Evolutionary conservation across 1,139 yeast genomes (phyloP).

Genomic region (Blastobotrys indianensis): DNA sequence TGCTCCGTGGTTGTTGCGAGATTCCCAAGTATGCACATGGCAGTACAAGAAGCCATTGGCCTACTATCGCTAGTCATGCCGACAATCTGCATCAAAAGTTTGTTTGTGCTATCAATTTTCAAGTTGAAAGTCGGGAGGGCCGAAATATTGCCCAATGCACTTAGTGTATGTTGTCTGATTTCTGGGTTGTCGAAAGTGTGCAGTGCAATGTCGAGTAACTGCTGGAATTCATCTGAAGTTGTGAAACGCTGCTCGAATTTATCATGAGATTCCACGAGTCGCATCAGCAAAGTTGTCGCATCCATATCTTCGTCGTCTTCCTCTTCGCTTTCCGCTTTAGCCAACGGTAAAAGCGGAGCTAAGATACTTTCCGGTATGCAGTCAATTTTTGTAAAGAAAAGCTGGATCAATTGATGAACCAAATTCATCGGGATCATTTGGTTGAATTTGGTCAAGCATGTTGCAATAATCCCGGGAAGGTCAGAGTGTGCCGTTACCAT

Average conservation of each 20-base stretch:
- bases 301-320: conserved; percentile 8
- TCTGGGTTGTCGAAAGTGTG: conserved; percentile 20
- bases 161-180: conserved; percentile 10
- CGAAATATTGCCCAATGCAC: conserved; percentile 21
- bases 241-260: conserved; percentile 13
- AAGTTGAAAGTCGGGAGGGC: conserved; percentile 19
- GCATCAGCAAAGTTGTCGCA: conserved; percentile 11
- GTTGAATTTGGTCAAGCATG: too few relatives aligned
- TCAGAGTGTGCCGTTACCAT: too few relatives aligned
- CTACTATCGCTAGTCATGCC: conserved; percentile 3
- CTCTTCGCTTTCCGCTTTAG: conserved; percentile 6
- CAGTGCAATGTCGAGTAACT: conserved; percentile 16
- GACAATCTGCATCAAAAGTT: conserved; percentile 8
- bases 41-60: conserved; percentile 18
- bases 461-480: too few relatives aligned
- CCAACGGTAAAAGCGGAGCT: too few relatives aligned
- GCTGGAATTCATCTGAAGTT: conserved; percentile 1
- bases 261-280: conserved; percentile 11
- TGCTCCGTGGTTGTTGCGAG: conserved; percentile 15
- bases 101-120: conserved; percentile 11
- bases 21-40: conserved; percentile 22
- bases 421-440: too few relatives aligned
- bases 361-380: too few relatives aligned
- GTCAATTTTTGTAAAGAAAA: too few relatives aligned
- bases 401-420: too few relatives aligned